phyloP scores from a whole-genome alignment of 2,329 filamentous ascomycete genomes.

The Zymoseptoria brevis region DNA sequence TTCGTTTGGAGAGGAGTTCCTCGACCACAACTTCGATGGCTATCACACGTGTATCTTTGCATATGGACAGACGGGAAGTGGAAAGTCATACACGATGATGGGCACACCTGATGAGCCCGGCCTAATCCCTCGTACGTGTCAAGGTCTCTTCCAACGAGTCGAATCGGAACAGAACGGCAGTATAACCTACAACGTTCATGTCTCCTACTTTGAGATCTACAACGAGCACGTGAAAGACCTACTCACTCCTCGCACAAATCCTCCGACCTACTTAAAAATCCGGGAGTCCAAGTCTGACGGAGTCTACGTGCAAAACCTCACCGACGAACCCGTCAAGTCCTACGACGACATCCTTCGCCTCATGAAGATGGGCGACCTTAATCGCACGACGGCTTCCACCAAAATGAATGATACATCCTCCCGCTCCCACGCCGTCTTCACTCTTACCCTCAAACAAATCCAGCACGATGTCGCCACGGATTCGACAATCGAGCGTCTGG shows the following conservation, averaged over 20 bases:
- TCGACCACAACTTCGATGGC: constrained; percentile 98
- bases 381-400: constrained; percentile 81
- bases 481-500: constrained; percentile 90
- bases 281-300: constrained; percentile 91
- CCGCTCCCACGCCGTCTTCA: constrained; percentile 94
- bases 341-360: constrained; percentile 79
- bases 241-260: constrained; percentile 68
- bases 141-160: constrained; percentile 92
- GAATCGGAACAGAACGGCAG: constrained; percentile 76
- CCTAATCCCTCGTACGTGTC: constrained; percentile 88
- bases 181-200: constrained; percentile 92
- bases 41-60: constrained; percentile 99
- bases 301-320: constrained; percentile 93
- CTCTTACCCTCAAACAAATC: constrained; percentile 95
- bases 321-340: constrained; percentile 82
- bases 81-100: constrained; percentile 99
- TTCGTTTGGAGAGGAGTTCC: constrained; percentile 86
- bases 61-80: constrained; percentile 94
- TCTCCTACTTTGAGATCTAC: constrained; percentile 99
- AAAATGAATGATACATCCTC: constrained; percentile 99
- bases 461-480: constrained; percentile 96
- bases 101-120: constrained; percentile 76
- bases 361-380: constrained; percentile 84
- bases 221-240: constrained; percentile 97
- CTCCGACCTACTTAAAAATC: constrained; percentile 91